Evolutionary conservation across 192 early-diverging fungal genomes (phyloP).

Genomic region (Phycomyces nitens): DNA sequence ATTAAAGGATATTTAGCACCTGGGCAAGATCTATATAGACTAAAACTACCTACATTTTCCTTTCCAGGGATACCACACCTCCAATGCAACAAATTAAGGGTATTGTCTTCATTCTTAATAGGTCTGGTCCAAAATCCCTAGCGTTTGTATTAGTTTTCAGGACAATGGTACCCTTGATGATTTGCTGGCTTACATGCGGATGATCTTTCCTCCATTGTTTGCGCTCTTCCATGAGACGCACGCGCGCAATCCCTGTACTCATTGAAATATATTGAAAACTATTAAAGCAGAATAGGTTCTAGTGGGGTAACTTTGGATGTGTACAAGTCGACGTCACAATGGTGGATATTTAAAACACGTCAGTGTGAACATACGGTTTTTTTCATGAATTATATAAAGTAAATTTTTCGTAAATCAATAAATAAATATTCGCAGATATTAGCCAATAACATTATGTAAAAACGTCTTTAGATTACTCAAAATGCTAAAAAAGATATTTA

Average conservation of each 20-base stretch:
- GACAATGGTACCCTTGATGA: background rate
- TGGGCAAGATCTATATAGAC: background rate
- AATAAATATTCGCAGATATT: too few relatives aligned
- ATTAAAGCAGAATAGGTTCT: too few relatives aligned
- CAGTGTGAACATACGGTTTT: too few relatives aligned
- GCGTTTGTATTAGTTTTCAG: conserved; percentile 15
- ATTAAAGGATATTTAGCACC: background rate
- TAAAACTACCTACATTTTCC: conserved; percentile 35
- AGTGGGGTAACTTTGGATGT: too few relatives aligned
- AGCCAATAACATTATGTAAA: too few relatives aligned
- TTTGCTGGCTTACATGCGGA: conserved; percentile 52
- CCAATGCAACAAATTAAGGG: conserved; percentile 86
- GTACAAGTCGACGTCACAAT: too few relatives aligned
- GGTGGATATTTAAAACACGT: too few relatives aligned
- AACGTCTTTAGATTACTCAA: too few relatives aligned
- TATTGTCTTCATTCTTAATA: conserved; percentile 74
- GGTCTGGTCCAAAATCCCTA: conserved; percentile 94
- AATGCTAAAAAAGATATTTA: too few relatives aligned
- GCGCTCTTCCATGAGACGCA: conserved; percentile 70
- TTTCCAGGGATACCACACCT: conserved; percentile 55
- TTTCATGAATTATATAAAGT: too few relatives aligned
- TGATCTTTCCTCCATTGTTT: conserved; percentile 98
- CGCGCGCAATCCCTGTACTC: conserved; percentile 35
- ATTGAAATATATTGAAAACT: conserved; percentile 3
- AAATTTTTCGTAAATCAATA: too few relatives aligned